Percentiles rank a stretch among this genome's conserved stretches.
Evolutionary conservation across 2,329 filamentous ascomycete species (phyloP).

Genomic region (Paramyrothecium sp.): DNA sequence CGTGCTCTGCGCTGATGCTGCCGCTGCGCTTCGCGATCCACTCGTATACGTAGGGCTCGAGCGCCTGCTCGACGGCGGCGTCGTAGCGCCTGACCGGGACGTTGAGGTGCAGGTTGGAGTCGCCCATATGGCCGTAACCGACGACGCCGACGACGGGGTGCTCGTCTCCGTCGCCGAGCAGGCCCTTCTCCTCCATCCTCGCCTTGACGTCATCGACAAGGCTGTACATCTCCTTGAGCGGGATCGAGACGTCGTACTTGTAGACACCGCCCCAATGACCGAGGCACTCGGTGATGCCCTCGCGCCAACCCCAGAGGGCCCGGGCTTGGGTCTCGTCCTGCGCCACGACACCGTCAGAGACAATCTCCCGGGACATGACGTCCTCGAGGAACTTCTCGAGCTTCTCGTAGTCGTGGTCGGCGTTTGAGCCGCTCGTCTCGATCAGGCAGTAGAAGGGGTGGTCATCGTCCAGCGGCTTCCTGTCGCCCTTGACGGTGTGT

Average conservation of each 20-base stretch:
- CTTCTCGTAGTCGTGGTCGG: conserved; percentile 91
- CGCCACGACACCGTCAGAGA: conserved; percentile 85
- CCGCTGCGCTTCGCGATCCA: conserved; percentile 88
- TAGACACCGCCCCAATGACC: conserved; percentile 94
- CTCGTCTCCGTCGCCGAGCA: conserved; percentile 73
- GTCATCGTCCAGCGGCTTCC: conserved; percentile 76
- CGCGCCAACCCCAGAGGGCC: conserved; percentile 86
- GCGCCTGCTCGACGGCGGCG: conserved; percentile 77
- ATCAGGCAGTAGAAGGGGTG: conserved; percentile 96
- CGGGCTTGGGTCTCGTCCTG: conserved; percentile 89
- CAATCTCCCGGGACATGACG: conserved; percentile 84
- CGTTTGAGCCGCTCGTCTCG: conserved; percentile 93
- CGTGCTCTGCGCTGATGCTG: conserved; percentile 96
- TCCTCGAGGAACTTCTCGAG: conserved; percentile 86
- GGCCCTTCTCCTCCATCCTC: conserved; percentile 68
- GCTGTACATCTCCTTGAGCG: conserved; percentile 80
- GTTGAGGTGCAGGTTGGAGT: conserved; percentile 93
- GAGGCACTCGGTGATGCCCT: conserved; percentile 86
- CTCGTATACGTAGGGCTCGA: conserved; percentile 97
- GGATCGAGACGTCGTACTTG: conserved; percentile 98
- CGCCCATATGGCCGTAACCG: conserved; percentile 97
- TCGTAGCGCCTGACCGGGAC: conserved; percentile 80
- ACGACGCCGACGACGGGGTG: conserved; percentile 86
- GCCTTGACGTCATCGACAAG: conserved; percentile 83
- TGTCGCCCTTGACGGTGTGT: conserved; percentile 69